Evolutionary conservation across 2,329 filamentous ascomycete genomes (phyloP), one percentile per base, ranked within the genome.

Genomic region (Monosporascus sp.): DNA sequence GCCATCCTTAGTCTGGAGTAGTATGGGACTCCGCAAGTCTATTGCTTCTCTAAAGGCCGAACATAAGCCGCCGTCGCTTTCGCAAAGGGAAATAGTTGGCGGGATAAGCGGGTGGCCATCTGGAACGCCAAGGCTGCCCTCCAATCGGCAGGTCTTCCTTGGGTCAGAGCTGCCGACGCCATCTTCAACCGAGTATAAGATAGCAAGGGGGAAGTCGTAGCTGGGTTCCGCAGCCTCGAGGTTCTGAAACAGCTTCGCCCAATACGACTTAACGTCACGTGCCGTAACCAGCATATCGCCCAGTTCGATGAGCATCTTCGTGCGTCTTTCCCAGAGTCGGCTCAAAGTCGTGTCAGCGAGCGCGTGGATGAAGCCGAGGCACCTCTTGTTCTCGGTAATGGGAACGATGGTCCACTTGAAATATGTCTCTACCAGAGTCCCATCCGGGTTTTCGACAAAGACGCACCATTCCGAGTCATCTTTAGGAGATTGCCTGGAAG

Each of bases 141-240:
- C 74, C 1, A 78, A 66, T 0, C 62, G 69, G 50, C 75, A 78
- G 3, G 67, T 61, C 42, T 67, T 71, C 25, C 67, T 59, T 15
- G 62, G 65, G 17, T 68, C 61, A 37, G 68, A 67, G 5, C 56
- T 49, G 2, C 57, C 49, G n/a, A 62, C 58, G 31, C 74, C 72
- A 25, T 73, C 68, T 5, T 72, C 67, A n/a, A 79, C 72, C 2
- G 74, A 77, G 56, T 81, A 81, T 5, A 80, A 65, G 50, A 80
- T 72, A 5, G 76, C 77, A 46, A 81, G 63, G 3, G 78, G 78
- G 17, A 79, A 73, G 53, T 81, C 78, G 53, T 77, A 76, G 2
- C 67, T 63, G 1, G 76, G 74, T 22, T 68, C 68, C 58, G 74
- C 74, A 2, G 68, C 63, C 22, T 69, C 71, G 5, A 80, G 64